Conservation (phyloP, 176 grass and related monocot species). For the Cymbopogon citratus region DNA sequence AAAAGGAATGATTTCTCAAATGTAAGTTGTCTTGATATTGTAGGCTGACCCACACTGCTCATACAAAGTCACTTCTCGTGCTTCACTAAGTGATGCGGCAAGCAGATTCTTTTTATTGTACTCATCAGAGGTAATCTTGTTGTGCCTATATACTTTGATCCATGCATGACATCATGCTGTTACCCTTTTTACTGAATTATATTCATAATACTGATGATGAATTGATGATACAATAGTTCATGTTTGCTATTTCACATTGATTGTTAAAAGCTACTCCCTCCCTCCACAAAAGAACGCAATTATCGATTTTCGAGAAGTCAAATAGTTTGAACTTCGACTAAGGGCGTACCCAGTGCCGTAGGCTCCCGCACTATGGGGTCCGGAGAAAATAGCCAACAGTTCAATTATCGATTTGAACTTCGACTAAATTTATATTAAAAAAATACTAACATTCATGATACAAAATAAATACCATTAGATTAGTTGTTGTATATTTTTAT, state of each 20-base stretch:
- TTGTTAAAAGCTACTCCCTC: neutral
- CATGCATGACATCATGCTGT: neutral
- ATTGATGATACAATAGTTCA: neutral
- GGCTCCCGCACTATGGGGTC: too few relatives aligned
- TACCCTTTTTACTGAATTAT: neutral
- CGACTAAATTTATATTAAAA: too few relatives aligned
- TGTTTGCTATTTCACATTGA: constrained; percentile 10
- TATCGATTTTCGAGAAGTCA: too few relatives aligned
- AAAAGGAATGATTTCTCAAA: constrained; percentile 16
- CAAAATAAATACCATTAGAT: too few relatives aligned
- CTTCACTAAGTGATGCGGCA: constrained; percentile 66
- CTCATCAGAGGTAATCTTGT: constrained; percentile 67
- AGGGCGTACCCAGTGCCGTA: too few relatives aligned
- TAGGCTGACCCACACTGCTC: constrained; percentile 96
- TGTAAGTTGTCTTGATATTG: constrained; percentile 31
- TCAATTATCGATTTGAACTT: too few relatives aligned
- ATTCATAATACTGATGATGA: neutral
- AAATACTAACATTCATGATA: too few relatives aligned
- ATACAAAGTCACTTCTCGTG: constrained; percentile 55
- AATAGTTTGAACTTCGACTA: too few relatives aligned
- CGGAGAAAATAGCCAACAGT: too few relatives aligned
- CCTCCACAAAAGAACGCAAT: too few relatives aligned
- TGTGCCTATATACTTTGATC: constrained; percentile 3
- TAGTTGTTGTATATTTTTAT: too few relatives aligned
- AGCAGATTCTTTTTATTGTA: constrained; percentile 84